Base-by-base conservation (phyloP, 495 filamentous ascomycete species). In the Astrocystis sublimbata region DNA sequence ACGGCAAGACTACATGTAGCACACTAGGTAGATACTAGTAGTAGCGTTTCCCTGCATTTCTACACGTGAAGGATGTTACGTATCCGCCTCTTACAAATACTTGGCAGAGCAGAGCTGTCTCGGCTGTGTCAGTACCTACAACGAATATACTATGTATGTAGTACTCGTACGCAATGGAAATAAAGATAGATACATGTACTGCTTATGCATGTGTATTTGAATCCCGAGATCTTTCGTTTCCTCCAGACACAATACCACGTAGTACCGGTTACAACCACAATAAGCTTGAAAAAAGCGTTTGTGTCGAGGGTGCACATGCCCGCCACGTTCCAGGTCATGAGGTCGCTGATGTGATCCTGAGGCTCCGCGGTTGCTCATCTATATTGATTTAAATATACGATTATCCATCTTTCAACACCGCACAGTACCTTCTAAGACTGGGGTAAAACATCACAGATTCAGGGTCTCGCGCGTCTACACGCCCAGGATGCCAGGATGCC, bases 51-150 rank as follows among this genome's bases (percentile, higher is more conserved):
- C 24, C 24, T n/a, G 23, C 47, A 15, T 24, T 50, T n/a, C n/a
- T 12, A 52, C 28, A 52, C 23, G 30, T 19, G 7, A 51, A 52
- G 49, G 49, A 52, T 33, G 49, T 52, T 33, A 52, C 49, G 49
- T 28, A 9, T 36, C 17, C 6, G 4, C 30, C 4, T 35, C 35
- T 52, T 49, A 19, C 49, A 52, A 52, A 52, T 52, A 35, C 30
- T 52, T 23, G 49, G 17, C n/a, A 21, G 3, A 30, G 46, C 13
- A 13, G n/a, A n/a, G n/a, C n/a, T n/a, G n/a, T n/a, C n/a, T n/a
- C n/a, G n/a, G n/a, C n/a, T n/a, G n/a, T n/a, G n/a, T n/a, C n/a
- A 45, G 19, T 45, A 45, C 41, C n/a, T 12, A n/a, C n/a, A n/a
- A n/a, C n/a, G 36, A 38, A 10, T 38, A 2, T 12, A 8, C 36